A percentile compares a stretch with the other conserved stretches of the same genome.
These are phyloP conservation scores for Apiospora kogelbergensis DNA, from an alignment of 2,329 filamentous ascomycete genomes.

Conservation along the genomic window DNA sequence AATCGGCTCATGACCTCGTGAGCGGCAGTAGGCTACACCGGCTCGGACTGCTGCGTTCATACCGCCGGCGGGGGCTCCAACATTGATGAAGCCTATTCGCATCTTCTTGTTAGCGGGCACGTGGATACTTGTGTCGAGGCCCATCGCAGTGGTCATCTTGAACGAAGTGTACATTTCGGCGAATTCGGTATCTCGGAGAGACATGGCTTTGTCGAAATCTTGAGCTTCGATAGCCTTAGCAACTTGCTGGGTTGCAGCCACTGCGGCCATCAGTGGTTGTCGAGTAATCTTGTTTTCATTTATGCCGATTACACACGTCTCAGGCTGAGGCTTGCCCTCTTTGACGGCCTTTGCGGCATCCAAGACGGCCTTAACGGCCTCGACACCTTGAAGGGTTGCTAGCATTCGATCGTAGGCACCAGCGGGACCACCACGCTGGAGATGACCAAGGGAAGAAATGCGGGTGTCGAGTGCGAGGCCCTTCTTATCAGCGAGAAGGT, in stretches of 20 bases:
- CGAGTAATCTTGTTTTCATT: slow-evolving; percentile 97
- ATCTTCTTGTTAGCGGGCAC: slow-evolving; percentile 78
- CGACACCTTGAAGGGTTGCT: slow-evolving; percentile 87
- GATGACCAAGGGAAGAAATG: slow-evolving; percentile 92
- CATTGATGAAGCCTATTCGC: slow-evolving; percentile 94
- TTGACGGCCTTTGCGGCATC: slow-evolving; percentile 91
- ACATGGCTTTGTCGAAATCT: slow-evolving; percentile 86
- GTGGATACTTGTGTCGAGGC: slow-evolving; percentile 64
- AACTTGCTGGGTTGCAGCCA: slow-evolving; percentile 81
- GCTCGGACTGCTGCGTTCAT: slow-evolving; percentile 97
- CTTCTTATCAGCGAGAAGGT: slow-evolving; percentile 76
- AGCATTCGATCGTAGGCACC: slow-evolving; percentile 95
- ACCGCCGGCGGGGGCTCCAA: slow-evolving; percentile 92
- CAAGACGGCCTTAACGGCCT: slow-evolving; percentile 88
- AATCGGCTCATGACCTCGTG: slow-evolving; percentile 86
- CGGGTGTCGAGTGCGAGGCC: slow-evolving; percentile 85
- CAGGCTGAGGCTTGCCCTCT: slow-evolving; percentile 83
- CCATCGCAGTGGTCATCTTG: slow-evolving; percentile 83
- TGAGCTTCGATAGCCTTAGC: slow-evolving; percentile 78
- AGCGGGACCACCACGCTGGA: slow-evolving; percentile 91
- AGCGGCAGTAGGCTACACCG: slow-evolving; percentile 88
- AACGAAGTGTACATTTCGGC: slow-evolving; percentile 89
- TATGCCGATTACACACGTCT: slow-evolving; percentile 93
- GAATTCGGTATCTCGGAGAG: slow-evolving; percentile 88
- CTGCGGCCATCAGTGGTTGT: slow-evolving; percentile 85